Conservation (phyloP, 495 filamentous ascomycete genomes). For the Platismatia glauca region DNA sequence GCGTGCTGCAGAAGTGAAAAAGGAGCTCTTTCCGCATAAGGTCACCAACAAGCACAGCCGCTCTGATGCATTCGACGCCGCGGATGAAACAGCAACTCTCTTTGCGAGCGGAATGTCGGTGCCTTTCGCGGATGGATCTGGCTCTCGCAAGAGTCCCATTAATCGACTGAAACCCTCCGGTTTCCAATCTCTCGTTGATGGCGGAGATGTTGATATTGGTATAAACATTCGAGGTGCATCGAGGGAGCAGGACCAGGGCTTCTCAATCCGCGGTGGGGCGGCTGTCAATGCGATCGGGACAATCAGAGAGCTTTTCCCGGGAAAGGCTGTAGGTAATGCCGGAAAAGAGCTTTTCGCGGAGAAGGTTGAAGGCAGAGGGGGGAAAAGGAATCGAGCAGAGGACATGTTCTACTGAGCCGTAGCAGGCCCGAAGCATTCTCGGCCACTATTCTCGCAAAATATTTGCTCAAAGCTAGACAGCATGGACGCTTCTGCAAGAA, state of each 20-base stretch:
- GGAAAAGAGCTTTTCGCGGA: slow-evolving; percentile 64
- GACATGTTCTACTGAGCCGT: slow-evolving; percentile 41
- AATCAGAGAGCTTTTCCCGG: slow-evolving; percentile 61
- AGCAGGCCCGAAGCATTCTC: background rate
- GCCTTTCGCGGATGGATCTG: slow-evolving; percentile 41
- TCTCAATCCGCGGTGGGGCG: slow-evolving; percentile 56
- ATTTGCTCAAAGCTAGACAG: background rate
- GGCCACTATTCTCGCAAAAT: background rate
- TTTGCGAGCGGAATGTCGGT: slow-evolving; percentile 46
- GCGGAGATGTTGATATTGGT: slow-evolving; percentile 21
- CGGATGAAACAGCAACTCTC: slow-evolving; percentile 52
- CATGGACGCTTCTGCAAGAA: background rate
- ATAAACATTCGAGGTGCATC: slow-evolving; percentile 58
- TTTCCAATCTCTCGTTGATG: slow-evolving; percentile 13
- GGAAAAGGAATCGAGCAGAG: slow-evolving; percentile 40
- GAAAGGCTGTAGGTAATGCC: slow-evolving; percentile 51
- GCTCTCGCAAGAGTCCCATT: slow-evolving; percentile 30
- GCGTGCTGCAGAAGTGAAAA: slow-evolving; percentile 40
- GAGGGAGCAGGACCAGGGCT: slow-evolving; percentile 44
- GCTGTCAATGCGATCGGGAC: slow-evolving; percentile 24
- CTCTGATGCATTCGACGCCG: slow-evolving; percentile 55
- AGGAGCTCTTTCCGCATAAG: slow-evolving; percentile 64
- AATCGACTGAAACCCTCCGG: slow-evolving; percentile 31
- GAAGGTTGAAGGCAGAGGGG: slow-evolving; percentile 43
- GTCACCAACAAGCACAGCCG: slow-evolving; percentile 52